Percentiles rank a stretch among this genome's conserved stretches.
phyloP scores from a whole-genome alignment of 2,329 filamentous ascomycete species.

The Alternaria infectoria region DNA sequence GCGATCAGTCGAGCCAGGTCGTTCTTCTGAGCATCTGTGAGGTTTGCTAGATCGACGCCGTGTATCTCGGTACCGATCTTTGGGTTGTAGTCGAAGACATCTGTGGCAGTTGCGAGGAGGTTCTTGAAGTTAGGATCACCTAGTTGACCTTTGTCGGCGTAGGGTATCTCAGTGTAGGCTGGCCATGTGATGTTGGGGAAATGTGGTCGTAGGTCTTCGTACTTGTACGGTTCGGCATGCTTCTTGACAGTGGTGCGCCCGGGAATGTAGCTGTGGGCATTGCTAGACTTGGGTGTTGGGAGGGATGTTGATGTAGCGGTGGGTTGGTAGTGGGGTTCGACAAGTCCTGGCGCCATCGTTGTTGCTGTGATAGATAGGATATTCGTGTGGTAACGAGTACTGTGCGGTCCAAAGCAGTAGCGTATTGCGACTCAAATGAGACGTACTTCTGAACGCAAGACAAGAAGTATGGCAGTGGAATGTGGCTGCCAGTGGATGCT shows the following conservation, averaged over 20 bases:
- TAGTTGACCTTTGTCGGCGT: slow-evolving; percentile 61
- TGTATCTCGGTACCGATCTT: slow-evolving; percentile 63
- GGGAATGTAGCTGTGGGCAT: slow-evolving; percentile 53
- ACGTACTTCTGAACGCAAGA: not conserved
- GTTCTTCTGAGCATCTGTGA: slow-evolving; percentile 60
- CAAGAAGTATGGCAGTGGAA: not conserved
- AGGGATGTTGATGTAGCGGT: slow-evolving; percentile 17
- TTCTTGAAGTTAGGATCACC: slow-evolving; percentile 62
- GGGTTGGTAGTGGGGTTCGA: slow-evolving; percentile 34
- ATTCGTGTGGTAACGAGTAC: not conserved
- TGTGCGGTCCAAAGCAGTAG: not conserved
- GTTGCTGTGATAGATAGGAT: not conserved
- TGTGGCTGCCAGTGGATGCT: not conserved
- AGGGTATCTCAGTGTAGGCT: slow-evolving; percentile 55
- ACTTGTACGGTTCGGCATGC: slow-evolving; percentile 56
- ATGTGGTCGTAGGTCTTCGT: slow-evolving; percentile 59
- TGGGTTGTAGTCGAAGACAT: slow-evolving; percentile 63
- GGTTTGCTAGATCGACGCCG: slow-evolving; percentile 57
- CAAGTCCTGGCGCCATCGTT: slow-evolving; percentile 44
- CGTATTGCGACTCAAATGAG: not conserved
- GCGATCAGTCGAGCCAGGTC: slow-evolving; percentile 62
- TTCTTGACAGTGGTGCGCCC: slow-evolving; percentile 55
- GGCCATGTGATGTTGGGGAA: slow-evolving; percentile 63
- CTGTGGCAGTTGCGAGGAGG: slow-evolving; percentile 59
- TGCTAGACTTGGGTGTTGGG: slow-evolving; percentile 22